Evolutionary conservation across 768 basidiomycete genomes (phyloP).

Genomic region (Rhodosporidiobolus odoratus): DNA sequence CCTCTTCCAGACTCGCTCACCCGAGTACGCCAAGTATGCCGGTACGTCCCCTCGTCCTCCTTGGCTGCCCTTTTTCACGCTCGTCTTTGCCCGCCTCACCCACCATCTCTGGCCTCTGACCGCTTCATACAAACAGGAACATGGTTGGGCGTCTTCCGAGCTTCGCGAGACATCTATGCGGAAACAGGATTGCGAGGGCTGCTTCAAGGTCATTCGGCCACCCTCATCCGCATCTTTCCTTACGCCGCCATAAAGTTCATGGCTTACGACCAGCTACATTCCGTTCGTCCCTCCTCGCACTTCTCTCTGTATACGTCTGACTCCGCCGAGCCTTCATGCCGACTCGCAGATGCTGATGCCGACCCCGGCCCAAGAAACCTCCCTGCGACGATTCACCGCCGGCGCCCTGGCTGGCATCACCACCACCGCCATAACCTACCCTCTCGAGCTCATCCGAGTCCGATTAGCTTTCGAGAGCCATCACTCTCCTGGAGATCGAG

Average conservation of each 20-base stretch:
- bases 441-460: conserved; percentile 88
- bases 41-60: conserved; percentile 54
- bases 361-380: conserved; percentile 68
- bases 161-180: conserved; percentile 59
- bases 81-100: neutral
- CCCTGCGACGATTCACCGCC: conserved; percentile 70
- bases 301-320: neutral
- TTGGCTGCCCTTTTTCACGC: neutral
- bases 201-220: conserved; percentile 93
- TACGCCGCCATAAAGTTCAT: conserved; percentile 97
- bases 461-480: conserved; percentile 82
- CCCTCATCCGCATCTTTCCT: conserved; percentile 86
- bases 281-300: conserved; percentile 50
- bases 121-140: conserved; percentile 56
- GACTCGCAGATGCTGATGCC: conserved; percentile 71
- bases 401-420: conserved; percentile 82
- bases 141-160: conserved; percentile 76
- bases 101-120: too few relatives aligned
- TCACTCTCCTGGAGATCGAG: conserved; percentile 52
- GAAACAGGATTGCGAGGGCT: conserved; percentile 66
- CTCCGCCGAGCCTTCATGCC: neutral
- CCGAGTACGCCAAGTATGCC: conserved; percentile 87
- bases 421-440: conserved; percentile 89
- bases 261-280: conserved; percentile 82
- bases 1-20: conserved; percentile 93